These are phyloP conservation scores for Rhizophagus prolifer DNA, from an alignment of 192 early-diverging fungal genomes.

Conservation along the genomic window DNA sequence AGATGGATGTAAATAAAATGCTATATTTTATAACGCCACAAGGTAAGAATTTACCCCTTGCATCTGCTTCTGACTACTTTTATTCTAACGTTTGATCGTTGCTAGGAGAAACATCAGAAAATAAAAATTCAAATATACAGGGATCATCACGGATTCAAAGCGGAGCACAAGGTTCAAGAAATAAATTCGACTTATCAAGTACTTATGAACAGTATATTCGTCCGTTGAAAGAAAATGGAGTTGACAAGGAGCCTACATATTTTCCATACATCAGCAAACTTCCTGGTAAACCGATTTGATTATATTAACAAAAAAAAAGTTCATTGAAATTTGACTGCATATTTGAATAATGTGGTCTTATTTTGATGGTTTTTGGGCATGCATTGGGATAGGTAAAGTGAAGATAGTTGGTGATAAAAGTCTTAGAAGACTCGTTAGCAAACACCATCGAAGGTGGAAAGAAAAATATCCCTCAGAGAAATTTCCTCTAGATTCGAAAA, in stretches of 20 bases:
- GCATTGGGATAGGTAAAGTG: conserved; percentile 4
- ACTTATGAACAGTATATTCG: conserved; percentile 1
- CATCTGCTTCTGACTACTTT: background rate
- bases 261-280: conserved; percentile 12
- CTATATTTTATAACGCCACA: background rate
- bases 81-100: background rate
- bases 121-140: background rate
- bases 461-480: conserved; percentile 16
- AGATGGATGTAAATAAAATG: background rate
- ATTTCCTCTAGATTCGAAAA: conserved; percentile 6
- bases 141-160: background rate
- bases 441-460: background rate
- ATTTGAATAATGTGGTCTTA: background rate
- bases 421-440: conserved; percentile 4
- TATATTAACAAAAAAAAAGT: background rate
- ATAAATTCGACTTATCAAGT: background rate
- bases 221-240: conserved; percentile 3
- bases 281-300: conserved; percentile 9
- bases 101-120: background rate
- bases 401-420: conserved; percentile 11
- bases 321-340: background rate
- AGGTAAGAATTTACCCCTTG: background rate
- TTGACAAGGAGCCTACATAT: background rate
- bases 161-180: background rate
- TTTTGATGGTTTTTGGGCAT: background rate